Evolutionary conservation across 2,329 filamentous ascomycete genomes (phyloP), one percentile per base, ranked within the genome.

Genomic region (Cladosporium sp.): DNA sequence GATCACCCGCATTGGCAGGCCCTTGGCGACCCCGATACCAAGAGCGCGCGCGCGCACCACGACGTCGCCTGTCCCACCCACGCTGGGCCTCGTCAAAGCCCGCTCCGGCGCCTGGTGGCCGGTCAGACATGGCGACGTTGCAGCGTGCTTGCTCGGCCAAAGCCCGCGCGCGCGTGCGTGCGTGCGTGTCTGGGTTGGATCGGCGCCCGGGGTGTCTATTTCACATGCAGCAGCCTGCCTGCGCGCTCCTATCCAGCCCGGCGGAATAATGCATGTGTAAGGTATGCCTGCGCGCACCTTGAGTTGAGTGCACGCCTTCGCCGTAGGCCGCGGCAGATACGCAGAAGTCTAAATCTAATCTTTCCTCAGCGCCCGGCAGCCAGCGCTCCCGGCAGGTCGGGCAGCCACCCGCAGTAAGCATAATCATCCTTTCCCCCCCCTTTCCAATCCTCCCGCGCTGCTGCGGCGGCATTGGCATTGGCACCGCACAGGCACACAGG

Each of bases 381-480:
- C 22, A 28, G 22, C 22, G 22, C 22, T 28, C 22, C 22, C 22
- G 22, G 22, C 22, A 43, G 19, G 19, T 14, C 48, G 18, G 40
- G 46, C 38, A 18, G 33, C 44, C 44, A 9, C 42, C 48, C 40
- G 48, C 48, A 37, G 46, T 50, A 50, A 43, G 48, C 48, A 50
- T 50, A 50, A 43, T 50, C 40, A 50, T 50, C 48, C 48, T 50
- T 50, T 40, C 33, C 48, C 32, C 40, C 14, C 40, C 40, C 16
- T 42, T 22, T 22, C 34, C n/a, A 11, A 11, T 35, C 34, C 34
- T 35, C 34, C 34, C n/a, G 33, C 16, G 22, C 22, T 28, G 22
- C 22, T 7, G 22, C 22, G 22, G 22, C 22, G 22, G 22, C 22
- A 28, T 28, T 28, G 22, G 34, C 34, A 9, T 37, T 37, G 11